Percentiles rank a stretch among this genome's conserved stretches.
Evolutionary conservation across 345 rosid species (phyloP).

Genomic region (Ceriops decandra): DNA sequence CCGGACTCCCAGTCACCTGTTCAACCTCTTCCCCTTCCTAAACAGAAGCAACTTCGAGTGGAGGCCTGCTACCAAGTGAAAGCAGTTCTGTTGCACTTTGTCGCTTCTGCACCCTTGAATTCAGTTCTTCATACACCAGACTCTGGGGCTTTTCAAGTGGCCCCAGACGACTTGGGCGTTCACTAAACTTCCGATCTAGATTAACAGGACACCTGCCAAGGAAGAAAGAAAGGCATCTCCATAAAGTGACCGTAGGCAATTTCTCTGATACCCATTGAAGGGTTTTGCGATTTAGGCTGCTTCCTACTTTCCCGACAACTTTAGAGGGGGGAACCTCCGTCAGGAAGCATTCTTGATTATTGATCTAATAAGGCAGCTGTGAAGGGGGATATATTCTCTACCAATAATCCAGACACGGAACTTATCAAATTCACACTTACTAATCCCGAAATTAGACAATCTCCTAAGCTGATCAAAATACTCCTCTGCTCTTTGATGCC

Average conservation of each 20-base stretch:
- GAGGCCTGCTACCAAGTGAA: constrained; percentile 84
- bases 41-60: constrained; percentile 65
- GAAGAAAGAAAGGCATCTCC: constrained; percentile 59
- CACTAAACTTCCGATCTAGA: constrained; percentile 52
- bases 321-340: constrained; percentile 44
- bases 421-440: constrained; percentile 68
- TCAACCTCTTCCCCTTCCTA: constrained; percentile 97
- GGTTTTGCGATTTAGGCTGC: constrained; percentile 26
- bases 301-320: constrained; percentile 28
- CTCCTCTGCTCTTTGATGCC: constrained; percentile 64
- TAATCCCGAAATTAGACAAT: constrained; percentile 46
- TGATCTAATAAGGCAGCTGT: constrained; percentile 60
- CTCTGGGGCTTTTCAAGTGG: constrained; percentile 78
- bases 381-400: constrained; percentile 62
- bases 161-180: constrained; percentile 71
- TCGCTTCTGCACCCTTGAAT: constrained; percentile 52
- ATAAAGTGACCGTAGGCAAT: constrained; percentile 37
- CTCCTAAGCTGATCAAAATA: constrained; percentile 72
- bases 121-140: constrained; percentile 41
- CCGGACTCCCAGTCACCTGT: constrained; percentile 68
- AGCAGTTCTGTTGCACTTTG: constrained; percentile 65
- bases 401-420: constrained; percentile 57
- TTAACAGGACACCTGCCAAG: constrained; percentile 50
- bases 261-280: constrained; percentile 38
- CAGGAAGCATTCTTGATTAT: constrained; percentile 61